Conservation (phyloP, 2,329 filamentous ascomycete genomes). For the Colletotrichum sp. region DNA sequence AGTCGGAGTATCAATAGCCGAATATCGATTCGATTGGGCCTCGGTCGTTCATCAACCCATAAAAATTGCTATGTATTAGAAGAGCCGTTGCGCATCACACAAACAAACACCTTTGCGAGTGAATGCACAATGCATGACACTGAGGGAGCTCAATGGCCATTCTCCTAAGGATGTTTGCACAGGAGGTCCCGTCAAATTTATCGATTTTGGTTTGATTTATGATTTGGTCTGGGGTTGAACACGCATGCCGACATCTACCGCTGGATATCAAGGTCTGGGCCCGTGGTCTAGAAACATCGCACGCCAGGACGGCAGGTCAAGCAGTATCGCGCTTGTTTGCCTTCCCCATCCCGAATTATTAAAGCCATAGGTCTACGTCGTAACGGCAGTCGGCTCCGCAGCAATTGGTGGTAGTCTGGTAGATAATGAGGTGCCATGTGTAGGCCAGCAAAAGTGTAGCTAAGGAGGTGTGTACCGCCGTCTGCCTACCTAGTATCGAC, state of each 20-base stretch:
- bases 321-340: neutral
- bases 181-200: neutral
- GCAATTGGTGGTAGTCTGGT: neutral
- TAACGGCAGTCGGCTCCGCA: neutral
- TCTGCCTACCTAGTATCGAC: neutral
- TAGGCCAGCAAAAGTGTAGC: neutral
- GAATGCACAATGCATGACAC: neutral
- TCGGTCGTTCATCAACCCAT: neutral
- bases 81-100: neutral
- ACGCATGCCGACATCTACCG: neutral
- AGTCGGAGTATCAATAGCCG: neutral
- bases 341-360: neutral
- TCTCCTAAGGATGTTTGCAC: neutral
- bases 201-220: neutral
- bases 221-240: neutral
- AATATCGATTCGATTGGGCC: neutral
- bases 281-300: neutral
- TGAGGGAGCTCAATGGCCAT: neutral
- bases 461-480: neutral
- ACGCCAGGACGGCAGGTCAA: neutral
- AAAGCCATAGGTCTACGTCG: neutral
- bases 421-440: neutral
- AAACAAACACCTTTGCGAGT: neutral
- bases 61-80: neutral
- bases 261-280: neutral